These are phyloP conservation scores for Monilinia polystroma DNA, from an alignment of 2,329 filamentous ascomycete species.

Conservation along the genomic window DNA sequence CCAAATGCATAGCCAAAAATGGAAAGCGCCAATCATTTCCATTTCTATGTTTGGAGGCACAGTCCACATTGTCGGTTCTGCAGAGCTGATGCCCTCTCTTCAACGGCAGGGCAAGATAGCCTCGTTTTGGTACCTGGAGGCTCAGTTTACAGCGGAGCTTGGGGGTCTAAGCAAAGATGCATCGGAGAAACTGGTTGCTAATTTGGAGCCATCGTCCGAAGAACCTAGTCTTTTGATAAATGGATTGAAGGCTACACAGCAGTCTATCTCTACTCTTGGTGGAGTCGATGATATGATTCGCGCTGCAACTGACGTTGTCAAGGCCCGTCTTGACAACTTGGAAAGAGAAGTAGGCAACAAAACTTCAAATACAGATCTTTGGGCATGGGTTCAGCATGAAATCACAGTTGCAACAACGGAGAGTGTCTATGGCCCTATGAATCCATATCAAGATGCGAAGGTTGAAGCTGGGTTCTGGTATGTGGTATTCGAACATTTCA, in stretches of 20 bases:
- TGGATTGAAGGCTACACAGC: conserved; percentile 6
- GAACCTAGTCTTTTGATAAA: conserved; percentile 2
- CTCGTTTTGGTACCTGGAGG: conserved; percentile 14
- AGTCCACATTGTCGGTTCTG: background rate
- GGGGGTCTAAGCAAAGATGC: background rate
- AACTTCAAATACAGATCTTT: background rate
- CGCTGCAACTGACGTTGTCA: background rate
- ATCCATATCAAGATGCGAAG: conserved; percentile 11
- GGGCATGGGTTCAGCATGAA: conserved; percentile 18
- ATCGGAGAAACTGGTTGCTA: background rate
- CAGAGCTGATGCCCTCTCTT: conserved; percentile 8
- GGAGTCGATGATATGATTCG: conserved; percentile 13
- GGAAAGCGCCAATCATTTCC: conserved; percentile 13
- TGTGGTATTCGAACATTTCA: background rate
- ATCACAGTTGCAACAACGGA: conserved; percentile 15
- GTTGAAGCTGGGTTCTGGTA: conserved; percentile 16
- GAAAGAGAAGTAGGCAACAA: background rate
- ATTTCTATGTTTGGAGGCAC: conserved; percentile 14
- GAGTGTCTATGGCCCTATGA: conserved; percentile 3
- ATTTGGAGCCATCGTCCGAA: background rate
- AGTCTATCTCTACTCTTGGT: background rate
- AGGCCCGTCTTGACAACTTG: background rate
- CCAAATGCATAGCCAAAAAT: conserved; percentile 1
- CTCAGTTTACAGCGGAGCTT: background rate
- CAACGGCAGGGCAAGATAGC: background rate